phyloP scores from a whole-genome alignment of 352 stramenopile species.

The Plasmopara viticola region DNA sequence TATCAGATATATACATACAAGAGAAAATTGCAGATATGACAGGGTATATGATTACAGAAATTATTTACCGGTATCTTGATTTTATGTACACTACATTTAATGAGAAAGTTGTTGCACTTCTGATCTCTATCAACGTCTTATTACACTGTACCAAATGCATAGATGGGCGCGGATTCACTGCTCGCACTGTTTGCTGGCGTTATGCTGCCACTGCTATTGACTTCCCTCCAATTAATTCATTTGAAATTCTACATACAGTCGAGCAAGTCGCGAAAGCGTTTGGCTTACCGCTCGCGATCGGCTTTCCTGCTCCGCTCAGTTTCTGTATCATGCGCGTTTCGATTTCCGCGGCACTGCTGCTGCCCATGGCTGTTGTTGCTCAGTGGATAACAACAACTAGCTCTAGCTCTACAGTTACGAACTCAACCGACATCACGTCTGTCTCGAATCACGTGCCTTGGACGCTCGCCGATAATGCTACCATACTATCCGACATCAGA shows the following conservation, averaged over 20 bases:
- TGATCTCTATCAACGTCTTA: constrained; percentile 11
- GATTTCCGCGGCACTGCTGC: constrained; percentile 12
- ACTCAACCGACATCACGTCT: constrained; percentile 11
- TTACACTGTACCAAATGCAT: constrained; percentile 4
- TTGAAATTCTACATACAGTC: constrained; percentile 14
- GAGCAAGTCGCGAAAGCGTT: constrained; percentile 7
- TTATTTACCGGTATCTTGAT: too few relatives aligned
- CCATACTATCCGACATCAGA: constrained; percentile 21
- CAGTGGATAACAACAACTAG: constrained; percentile 8
- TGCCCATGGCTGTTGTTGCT: constrained; percentile 10
- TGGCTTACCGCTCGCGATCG: constrained; percentile 7
- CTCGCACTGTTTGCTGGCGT: constrained; percentile 5
- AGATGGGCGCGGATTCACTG: constrained; percentile 18
- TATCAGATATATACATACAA: too few relatives aligned
- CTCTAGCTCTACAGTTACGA: constrained; percentile 10
- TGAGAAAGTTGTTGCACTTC: constrained; percentile 8
- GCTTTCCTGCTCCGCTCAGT: constrained; percentile 10
- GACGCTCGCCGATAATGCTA: constrained; percentile 37
- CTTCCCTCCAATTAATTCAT: constrained; percentile 5
- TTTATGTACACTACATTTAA: too few relatives aligned
- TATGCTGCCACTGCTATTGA: not conserved
- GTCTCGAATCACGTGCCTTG: constrained; percentile 28
- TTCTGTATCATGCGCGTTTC: constrained; percentile 9
- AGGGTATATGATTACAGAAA: too few relatives aligned
- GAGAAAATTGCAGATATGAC: too few relatives aligned